phyloP scores from a whole-genome alignment of 345 rosid species.

The Boechera retrofracta region DNA sequence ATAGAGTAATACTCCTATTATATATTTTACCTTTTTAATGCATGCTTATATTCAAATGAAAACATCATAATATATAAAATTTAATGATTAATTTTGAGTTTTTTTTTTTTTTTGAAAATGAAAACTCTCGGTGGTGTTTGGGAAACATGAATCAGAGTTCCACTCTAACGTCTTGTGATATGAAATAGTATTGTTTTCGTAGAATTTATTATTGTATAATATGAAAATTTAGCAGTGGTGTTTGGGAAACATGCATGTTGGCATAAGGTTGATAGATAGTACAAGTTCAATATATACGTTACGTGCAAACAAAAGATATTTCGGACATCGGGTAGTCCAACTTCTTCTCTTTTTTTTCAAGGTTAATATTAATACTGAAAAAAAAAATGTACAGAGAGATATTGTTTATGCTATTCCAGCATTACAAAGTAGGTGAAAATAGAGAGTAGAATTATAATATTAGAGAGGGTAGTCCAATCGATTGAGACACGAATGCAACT shows the following conservation, averaged over 20 bases:
- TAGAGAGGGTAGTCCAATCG: background rate
- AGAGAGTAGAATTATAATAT: too few relatives aligned
- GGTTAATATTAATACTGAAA: too few relatives aligned
- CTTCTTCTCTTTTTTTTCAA: background rate
- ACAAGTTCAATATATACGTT: constrained; percentile 1
- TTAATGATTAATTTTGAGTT: too few relatives aligned
- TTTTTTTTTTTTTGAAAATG: too few relatives aligned
- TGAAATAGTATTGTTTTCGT: background rate
- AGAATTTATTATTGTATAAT: background rate
- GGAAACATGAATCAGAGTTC: background rate
- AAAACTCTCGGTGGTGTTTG: too few relatives aligned
- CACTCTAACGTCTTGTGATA: background rate
- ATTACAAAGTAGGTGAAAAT: too few relatives aligned
- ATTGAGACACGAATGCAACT: background rate
- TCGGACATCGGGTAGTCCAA: background rate
- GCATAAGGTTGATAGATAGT: background rate
- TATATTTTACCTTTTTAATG: too few relatives aligned
- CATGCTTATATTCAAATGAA: too few relatives aligned
- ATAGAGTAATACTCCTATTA: too few relatives aligned
- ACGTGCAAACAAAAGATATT: background rate
- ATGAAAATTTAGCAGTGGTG: background rate
- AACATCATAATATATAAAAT: too few relatives aligned
- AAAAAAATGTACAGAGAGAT: too few relatives aligned
- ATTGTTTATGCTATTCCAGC: too few relatives aligned
- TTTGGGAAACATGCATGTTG: constrained; percentile 4